These are phyloP conservation scores for Lepidium sativum DNA, from an alignment of 345 rosid genomes.

Conservation along the genomic window DNA sequence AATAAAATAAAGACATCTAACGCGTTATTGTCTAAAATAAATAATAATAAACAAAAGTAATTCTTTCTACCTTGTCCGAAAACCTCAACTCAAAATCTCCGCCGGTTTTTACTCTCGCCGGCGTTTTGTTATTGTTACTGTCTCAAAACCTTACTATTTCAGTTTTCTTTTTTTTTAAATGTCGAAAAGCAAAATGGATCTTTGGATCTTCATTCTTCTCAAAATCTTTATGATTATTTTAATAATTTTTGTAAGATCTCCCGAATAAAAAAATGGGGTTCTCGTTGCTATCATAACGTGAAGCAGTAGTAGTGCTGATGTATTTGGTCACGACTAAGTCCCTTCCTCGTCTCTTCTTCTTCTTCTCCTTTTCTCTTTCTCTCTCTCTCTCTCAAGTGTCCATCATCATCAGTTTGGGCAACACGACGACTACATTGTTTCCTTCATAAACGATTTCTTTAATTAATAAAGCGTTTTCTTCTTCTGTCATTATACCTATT, in stretches of 20 bases:
- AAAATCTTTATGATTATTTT: background rate
- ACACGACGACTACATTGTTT: constrained; percentile 21
- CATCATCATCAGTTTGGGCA: constrained; percentile 13
- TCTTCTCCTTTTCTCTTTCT: background rate
- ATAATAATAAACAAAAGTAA: too few species aligned
- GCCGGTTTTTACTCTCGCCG: constrained; percentile 19
- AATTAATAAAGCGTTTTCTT: constrained; percentile 10
- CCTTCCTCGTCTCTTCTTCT: constrained; percentile 18
- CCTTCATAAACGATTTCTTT: background rate
- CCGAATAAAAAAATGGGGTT: constrained; percentile 8
- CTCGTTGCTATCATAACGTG: constrained; percentile 29
- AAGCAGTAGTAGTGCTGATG: constrained; percentile 34
- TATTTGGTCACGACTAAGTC: constrained; percentile 45
- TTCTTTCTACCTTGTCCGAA: constrained; percentile 22
- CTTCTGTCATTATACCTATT: background rate
- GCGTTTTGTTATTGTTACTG: constrained; percentile 16
- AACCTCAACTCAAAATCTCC: constrained; percentile 3
- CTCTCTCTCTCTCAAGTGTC: constrained; percentile 4
- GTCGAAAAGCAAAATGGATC: background rate
- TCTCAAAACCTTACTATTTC: background rate
- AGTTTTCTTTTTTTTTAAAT: background rate
- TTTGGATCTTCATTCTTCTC: background rate
- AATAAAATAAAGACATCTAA: background rate
- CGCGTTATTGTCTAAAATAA: background rate
- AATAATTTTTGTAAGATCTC: constrained; percentile 11